phyloP scores from a whole-genome alignment of 352 stramenopile genomes.

The Phytophthora sojae region DNA sequence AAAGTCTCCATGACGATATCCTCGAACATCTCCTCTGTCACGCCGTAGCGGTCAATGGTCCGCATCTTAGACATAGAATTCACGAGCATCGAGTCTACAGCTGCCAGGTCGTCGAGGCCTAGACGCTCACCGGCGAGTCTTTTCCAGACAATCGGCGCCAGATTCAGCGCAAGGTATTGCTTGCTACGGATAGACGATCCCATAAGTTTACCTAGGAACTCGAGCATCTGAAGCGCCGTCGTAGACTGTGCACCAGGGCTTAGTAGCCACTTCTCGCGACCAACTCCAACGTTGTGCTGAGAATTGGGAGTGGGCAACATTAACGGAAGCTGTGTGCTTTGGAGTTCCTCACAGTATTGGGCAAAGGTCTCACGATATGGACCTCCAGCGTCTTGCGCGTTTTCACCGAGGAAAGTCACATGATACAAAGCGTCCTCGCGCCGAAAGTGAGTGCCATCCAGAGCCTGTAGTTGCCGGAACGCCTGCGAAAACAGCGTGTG shows the following conservation, averaged over 20 bases:
- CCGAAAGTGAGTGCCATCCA: conserved; percentile 73
- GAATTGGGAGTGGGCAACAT: conserved; percentile 90
- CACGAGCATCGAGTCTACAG: conserved; percentile 88
- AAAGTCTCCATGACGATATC: conserved; percentile 94
- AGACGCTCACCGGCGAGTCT: conserved; percentile 79
- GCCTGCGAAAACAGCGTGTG: conserved; percentile 87
- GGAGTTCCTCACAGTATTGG: conserved; percentile 81
- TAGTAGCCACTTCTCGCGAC: conserved; percentile 91
- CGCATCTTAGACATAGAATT: conserved; percentile 89
- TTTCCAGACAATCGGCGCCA: conserved; percentile 93
- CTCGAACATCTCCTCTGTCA: conserved; percentile 90
- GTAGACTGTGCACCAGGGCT: conserved; percentile 74
- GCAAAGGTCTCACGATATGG: conserved; percentile 89
- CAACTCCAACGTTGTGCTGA: conserved; percentile 88
- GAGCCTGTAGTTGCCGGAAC: conserved; percentile 78
- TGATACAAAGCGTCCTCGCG: conserved; percentile 81
- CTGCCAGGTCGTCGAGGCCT: conserved; percentile 82
- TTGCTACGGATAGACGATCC: conserved; percentile 88
- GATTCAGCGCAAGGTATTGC: conserved; percentile 87
- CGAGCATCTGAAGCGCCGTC: conserved; percentile 81
- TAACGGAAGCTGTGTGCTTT: conserved; percentile 88
- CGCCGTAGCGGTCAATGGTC: conserved; percentile 76
- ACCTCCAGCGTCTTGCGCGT: conserved; percentile 84
- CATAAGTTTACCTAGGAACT: conserved; percentile 95
- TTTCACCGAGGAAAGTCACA: conserved; percentile 88